Evolutionary conservation across 2,329 filamentous ascomycete genomes (phyloP).

Genomic region (Parascedosporium putredinis): DNA sequence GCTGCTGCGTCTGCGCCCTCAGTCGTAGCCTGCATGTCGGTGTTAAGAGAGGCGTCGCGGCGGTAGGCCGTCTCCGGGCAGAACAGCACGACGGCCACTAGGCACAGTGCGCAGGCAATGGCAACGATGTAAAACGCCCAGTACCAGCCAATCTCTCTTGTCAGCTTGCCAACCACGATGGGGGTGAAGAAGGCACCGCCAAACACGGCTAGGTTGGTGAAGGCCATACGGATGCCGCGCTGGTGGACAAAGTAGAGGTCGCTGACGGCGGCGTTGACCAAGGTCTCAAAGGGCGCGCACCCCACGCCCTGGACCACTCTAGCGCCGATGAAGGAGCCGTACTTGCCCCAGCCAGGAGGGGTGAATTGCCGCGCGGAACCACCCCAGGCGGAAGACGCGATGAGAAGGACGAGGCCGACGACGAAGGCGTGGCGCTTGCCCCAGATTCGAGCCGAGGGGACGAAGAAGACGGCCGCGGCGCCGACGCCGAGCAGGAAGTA

Average conservation of each 20-base stretch:
- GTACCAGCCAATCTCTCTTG: constrained; percentile 62
- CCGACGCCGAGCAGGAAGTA: constrained; percentile 81
- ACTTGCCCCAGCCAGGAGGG: constrained; percentile 39
- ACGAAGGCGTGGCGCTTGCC: constrained; percentile 86
- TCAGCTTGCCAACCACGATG: constrained; percentile 83
- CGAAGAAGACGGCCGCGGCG: constrained; percentile 71
- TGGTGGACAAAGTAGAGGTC: constrained; percentile 85
- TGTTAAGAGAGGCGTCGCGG: constrained; percentile 57
- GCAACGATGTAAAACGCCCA: constrained; percentile 86
- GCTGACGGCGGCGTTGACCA: constrained; percentile 81
- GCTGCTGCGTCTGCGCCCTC: constrained; percentile 7
- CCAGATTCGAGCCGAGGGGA: constrained; percentile 81
- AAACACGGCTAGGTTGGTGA: constrained; percentile 52
- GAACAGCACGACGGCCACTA: constrained; percentile 65
- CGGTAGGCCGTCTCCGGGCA: constrained; percentile 78
- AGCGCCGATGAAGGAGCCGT: constrained; percentile 64
- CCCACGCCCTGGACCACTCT: constrained; percentile 79
- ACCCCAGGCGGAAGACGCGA: constrained; percentile 68
- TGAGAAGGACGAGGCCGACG: constrained; percentile 62
- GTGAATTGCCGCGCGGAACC: constrained; percentile 39
- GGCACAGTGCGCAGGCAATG: constrained; percentile 63
- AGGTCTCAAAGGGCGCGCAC: constrained; percentile 77
- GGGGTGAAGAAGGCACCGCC: constrained; percentile 58
- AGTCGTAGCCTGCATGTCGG: constrained; percentile 45
- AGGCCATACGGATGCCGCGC: constrained; percentile 77